Evolutionary conservation across 2,329 filamentous ascomycete genomes (phyloP), one percentile per base, ranked within the genome.

Genomic region (Ascochyta lentis): DNA sequence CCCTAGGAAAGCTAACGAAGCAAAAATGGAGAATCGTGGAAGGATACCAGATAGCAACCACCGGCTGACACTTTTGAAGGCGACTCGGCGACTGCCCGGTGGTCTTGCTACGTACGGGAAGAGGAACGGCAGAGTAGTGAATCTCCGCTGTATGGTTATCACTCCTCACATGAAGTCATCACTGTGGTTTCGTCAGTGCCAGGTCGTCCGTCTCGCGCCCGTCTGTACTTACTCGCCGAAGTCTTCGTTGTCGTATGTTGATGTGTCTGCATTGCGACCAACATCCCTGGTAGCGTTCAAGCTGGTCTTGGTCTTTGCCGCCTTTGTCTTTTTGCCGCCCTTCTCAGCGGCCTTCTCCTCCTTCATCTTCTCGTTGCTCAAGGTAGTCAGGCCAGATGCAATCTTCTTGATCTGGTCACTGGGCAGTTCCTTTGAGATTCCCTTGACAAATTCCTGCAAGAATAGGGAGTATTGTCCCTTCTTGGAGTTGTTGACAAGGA

Each of bases 391-490:
- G 5, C 86, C 84, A 76, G 90, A 96, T 12, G 92, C 86, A 64
- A 96, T 86, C 84, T 98, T 98, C 86, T 98, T 97, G 79, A 98
- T 93, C 80, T 98, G 92, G 54, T 95, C 89, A 74, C 91, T 96
- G 13, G 90, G 88, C 64, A 99, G 79, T 26, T 96, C 93, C 79
- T 92, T 93, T 68, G 88, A 86, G 40, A 98, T 84, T 71, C 91
- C 87, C 82, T 96, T 96, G 62, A 85, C 79, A 71, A 99, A 95
- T 71, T 98, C 95, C 76, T 94, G 90, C 53, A 96, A 83, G 83
- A 97, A 98, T 39, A 96, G 79, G 29, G 86, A 79, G 79, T 98
- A 99, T 66, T 96, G 92, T 1, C 92, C 85, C 81, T 96, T 97
- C 84, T 94, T 96, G 58, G 83, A 78, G 79, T 92, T 92, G 60